A percentile compares a stretch with the other conserved stretches of the same genome.
Conservation (phyloP, 2,329 filamentous ascomycete genomes). For the Fusarium coffeatum region DNA sequence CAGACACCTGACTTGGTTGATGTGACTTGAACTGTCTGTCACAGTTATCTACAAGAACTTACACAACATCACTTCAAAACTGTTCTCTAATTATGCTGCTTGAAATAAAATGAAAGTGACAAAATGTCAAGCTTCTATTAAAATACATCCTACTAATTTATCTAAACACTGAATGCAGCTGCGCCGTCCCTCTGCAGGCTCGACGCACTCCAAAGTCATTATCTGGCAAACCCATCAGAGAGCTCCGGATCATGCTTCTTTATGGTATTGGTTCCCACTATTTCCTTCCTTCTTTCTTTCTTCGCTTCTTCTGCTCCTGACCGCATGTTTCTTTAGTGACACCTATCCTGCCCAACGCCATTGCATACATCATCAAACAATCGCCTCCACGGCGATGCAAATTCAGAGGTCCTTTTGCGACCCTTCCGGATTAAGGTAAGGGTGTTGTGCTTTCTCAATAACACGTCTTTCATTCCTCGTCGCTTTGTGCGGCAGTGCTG, state of each 20-base stretch:
- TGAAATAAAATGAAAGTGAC: constrained; percentile 7
- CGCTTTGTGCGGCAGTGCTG: constrained; percentile 60
- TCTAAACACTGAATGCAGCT: constrained; percentile 44
- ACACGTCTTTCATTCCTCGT: constrained; percentile 59
- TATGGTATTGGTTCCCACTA: constrained; percentile 45
- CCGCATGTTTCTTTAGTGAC: constrained; percentile 43
- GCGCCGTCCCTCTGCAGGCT: constrained; percentile 36
- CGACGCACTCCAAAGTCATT: constrained; percentile 26
- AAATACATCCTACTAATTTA: constrained; percentile 55
- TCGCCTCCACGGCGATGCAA: constrained; percentile 32
- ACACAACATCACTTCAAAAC: neutral
- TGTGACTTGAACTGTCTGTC: neutral
- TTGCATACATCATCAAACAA: constrained; percentile 50
- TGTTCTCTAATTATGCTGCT: neutral
- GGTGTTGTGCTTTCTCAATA: constrained; percentile 4
- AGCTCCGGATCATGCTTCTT: constrained; percentile 34
- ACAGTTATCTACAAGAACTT: neutral
- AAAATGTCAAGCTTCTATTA: constrained; percentile 55
- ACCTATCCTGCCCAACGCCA: constrained; percentile 47
- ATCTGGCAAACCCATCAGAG: constrained; percentile 18
- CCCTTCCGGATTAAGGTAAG: constrained; percentile 8
- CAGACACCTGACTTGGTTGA: constrained; percentile 27
- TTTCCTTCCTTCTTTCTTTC: constrained; percentile 37
- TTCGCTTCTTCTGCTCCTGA: constrained; percentile 42
- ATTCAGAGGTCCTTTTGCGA: constrained; percentile 22